Conservation (phyloP, 345 rosid genomes). For the Brassica incana region DNA sequence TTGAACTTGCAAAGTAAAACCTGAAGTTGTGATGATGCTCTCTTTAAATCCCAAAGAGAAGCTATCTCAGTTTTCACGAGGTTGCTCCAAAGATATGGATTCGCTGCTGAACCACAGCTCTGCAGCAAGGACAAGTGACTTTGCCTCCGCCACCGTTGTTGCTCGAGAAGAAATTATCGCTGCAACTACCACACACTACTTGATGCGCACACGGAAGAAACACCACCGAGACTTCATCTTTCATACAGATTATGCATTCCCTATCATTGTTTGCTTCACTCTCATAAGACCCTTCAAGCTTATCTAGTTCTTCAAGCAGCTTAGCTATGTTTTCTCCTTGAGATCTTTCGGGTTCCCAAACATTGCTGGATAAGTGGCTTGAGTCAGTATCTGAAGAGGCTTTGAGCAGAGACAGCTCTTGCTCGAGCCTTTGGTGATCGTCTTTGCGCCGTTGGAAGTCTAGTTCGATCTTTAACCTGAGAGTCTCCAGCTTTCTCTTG, state of each 20-base stretch:
- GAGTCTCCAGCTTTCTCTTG: conserved; percentile 72
- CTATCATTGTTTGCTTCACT: conserved; percentile 47
- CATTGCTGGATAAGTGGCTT: conserved; percentile 36
- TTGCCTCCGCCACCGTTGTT: conserved; percentile 55
- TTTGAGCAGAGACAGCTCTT: conserved; percentile 65
- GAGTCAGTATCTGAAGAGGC: conserved; percentile 48
- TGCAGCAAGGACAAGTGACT: conserved; percentile 68
- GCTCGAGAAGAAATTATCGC: conserved; percentile 48
- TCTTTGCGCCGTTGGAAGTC: conserved; percentile 82
- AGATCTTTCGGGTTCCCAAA: conserved; percentile 29
- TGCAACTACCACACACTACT: conserved; percentile 66
- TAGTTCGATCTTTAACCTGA: conserved; percentile 66
- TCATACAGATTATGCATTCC: conserved; percentile 66
- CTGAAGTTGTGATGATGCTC: conserved; percentile 13
- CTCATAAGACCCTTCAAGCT: conserved; percentile 39
- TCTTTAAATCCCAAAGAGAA: conserved; percentile 18
- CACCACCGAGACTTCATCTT: conserved; percentile 71
- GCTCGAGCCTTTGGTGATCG: conserved; percentile 74
- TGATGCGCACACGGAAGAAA: conserved; percentile 84
- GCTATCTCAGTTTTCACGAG: conserved; percentile 36
- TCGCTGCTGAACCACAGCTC: conserved; percentile 55
- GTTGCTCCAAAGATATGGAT: conserved; percentile 70
- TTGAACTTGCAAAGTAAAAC: conserved; percentile 30
- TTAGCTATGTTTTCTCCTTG: conserved; percentile 53
- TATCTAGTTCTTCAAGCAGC: conserved; percentile 58